These are phyloP conservation scores for Vaccinium vitisidaea DNA, from an alignment of 148 eudicot genomes.

Conservation along the genomic window DNA sequence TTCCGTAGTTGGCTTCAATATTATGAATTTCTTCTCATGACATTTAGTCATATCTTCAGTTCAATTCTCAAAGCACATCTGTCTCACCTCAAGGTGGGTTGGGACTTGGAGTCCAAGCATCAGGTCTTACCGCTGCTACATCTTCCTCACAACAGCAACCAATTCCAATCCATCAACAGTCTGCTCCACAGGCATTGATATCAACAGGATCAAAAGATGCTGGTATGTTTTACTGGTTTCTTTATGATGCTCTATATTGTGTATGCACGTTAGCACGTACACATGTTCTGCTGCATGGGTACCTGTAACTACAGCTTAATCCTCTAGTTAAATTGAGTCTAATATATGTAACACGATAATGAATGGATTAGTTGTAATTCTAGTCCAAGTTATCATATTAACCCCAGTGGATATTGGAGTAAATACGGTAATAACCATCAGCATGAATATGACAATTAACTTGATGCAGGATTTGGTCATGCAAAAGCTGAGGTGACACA, in stretches of 20 bases:
- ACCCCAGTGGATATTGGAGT: background rate
- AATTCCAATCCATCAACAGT: conserved; percentile 50
- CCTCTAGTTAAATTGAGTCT: background rate
- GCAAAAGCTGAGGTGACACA: conserved; percentile 64
- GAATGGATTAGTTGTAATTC: background rate
- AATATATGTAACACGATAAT: background rate
- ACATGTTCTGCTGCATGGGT: background rate
- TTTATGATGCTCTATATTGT: background rate
- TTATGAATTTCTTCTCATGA: conserved; percentile 2
- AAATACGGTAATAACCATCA: background rate
- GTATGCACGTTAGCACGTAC: background rate
- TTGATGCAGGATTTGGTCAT: conserved; percentile 46
- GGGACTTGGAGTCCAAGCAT: conserved; percentile 67
- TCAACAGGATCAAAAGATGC: conserved; percentile 58
- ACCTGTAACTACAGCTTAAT: background rate
- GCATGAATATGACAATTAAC: conserved; percentile 1
- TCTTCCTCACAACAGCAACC: conserved; percentile 72
- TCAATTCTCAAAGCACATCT: conserved; percentile 76
- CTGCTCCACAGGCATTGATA: conserved; percentile 56
- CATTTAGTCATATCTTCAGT: conserved; percentile 46
- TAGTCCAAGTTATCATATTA: background rate
- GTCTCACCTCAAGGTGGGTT: conserved; percentile 63
- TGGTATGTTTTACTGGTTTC: conserved; percentile 38
- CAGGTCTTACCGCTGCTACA: conserved; percentile 49
- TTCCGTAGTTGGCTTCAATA: conserved; percentile 1